Evolutionary conservation across 1,284 basidiomycete genomes (phyloP), one percentile per base, ranked within the genome.

Genomic region (Ceratobasidium sp.): DNA sequence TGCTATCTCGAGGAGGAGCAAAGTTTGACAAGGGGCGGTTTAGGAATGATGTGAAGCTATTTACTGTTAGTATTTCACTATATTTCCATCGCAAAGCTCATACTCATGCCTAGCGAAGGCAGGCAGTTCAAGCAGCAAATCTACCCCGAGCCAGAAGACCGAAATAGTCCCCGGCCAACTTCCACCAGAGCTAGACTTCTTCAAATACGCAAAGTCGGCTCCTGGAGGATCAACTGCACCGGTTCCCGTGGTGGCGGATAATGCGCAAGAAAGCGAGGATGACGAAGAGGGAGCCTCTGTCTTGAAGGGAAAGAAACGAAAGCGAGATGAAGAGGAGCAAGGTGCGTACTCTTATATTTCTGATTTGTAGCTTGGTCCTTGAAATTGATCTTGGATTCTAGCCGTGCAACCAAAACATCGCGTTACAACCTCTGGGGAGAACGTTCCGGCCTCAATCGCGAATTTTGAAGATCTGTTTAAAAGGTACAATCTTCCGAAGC

Each of bases 181-280:
- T 21, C 95, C 95, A 0, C 77, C 84, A 1, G 92, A 92, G 75
- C 84, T 97, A 3, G 92, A 97, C 80, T 96, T 96, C 80, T 97
- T 96, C 82, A 93, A 92, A 76, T 93, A 93, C 76, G 88, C 90
- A 0, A 83, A 87, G 75, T 85, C 67, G 4, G 57, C 67, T 28
- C 57, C 67, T 30, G 43, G 30, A 34, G 67, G 83, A 52, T 46
- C 59, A 3, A 36, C 55, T 12, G 41, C 57, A 28, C 28, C 41
- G 6, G 45, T 18, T 30, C 26, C 53, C 5, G 28, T 21, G 10
- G 1, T 52, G 39, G 43, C 4, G 16, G 46, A 80, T 77, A 46
- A 90, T 91, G 75, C 77, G 80, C 45, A 81, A 81, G 75, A 73
- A 74, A 50, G 28, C 57, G 72, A 72, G 39, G 53, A 34, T 57